Evolutionary conservation across 108 stramenopile genomes (phyloP), one percentile per base, ranked within the genome.

Genomic region (Discostella pseudostelligera): DNA sequence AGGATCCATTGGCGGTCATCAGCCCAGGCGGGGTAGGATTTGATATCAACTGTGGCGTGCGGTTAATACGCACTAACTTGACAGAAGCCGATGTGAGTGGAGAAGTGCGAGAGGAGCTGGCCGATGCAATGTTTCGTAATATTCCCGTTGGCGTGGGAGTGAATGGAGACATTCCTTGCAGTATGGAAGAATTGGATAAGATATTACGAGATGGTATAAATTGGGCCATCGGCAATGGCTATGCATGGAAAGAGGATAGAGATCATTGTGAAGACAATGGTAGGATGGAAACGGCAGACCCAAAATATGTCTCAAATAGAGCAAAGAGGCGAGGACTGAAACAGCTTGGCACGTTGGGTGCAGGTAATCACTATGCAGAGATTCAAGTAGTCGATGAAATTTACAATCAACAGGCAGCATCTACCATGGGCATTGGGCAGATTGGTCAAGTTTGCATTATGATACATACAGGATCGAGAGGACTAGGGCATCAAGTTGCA

Each of bases 401-500:
- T 21, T 84, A 76, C 59, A 83, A 94, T 70, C 35, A 78, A 54
- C 40, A 47, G 14, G 89, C 89, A 43, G 92, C 92, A 8, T 43
- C 47, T 7, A 59, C 81, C 19, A 88, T 94, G 90, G 92, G 90
- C 2, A 79, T 94, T 32, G 82, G 81, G 21, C 66, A 12, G 6
- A 39, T 70, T 25, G 87, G 83, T 8, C 89, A 89, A 67, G 87
- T 94, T 47, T 84, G 82, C 45, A 72, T 94, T 39, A 92, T 92
- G 90, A 90, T 94, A 68, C 93, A 94, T 67, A 83, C 79, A 24
- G 93, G 93, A 0, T 69, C 65, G 25, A 66, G 93, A 22, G 93
- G 93, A 3, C 57, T 94, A 47, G 93, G 93, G 3, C 93, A 94
- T 74, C 93, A 94, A 46, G 90, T 94, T 19, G 93, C 93, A 11